A percentile compares a stretch with the other conserved stretches of the same genome.
phyloP scores from a whole-genome alignment of 768 basidiomycete species.

The Russula emetica region DNA sequence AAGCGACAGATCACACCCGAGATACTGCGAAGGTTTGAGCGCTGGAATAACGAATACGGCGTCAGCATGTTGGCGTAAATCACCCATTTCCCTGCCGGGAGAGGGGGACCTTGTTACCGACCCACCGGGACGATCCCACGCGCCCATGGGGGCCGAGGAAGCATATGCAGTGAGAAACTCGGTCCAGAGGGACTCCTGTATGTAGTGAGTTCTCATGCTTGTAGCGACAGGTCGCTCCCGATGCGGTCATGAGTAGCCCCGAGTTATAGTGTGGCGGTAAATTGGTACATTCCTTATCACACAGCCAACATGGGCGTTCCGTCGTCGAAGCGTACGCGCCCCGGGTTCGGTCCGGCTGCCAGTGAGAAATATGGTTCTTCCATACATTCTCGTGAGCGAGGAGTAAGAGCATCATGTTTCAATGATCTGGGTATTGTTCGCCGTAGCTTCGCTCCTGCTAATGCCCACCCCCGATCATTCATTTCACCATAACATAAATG shows the following conservation, averaged over 20 bases:
- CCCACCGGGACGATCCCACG: background rate
- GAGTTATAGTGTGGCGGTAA: background rate
- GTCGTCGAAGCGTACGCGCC: background rate
- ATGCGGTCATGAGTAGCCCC: background rate
- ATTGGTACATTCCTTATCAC: background rate
- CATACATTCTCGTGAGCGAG: slow-evolving; percentile 7
- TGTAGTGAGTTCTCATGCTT: slow-evolving; percentile 9
- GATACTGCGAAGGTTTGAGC: slow-evolving; percentile 64
- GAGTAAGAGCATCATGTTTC: background rate
- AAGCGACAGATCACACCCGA: slow-evolving; percentile 82
- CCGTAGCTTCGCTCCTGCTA: slow-evolving; percentile 1
- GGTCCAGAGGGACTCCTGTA: background rate
- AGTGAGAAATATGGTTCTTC: background rate
- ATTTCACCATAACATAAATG: background rate
- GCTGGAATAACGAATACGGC: slow-evolving; percentile 49
- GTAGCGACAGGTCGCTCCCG: background rate
- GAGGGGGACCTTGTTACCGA: background rate
- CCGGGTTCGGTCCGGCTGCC: background rate
- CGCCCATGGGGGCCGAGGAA: background rate
- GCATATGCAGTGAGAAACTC: background rate
- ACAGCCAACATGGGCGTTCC: slow-evolving; percentile 9
- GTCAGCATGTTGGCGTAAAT: slow-evolving; percentile 8
- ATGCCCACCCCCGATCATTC: background rate
- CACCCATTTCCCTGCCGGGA: background rate
- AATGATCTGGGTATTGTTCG: slow-evolving; percentile 1